These are phyloP conservation scores for Ceratocystis destructans DNA, from an alignment of 2,329 filamentous ascomycete genomes.

Conservation along the genomic window DNA sequence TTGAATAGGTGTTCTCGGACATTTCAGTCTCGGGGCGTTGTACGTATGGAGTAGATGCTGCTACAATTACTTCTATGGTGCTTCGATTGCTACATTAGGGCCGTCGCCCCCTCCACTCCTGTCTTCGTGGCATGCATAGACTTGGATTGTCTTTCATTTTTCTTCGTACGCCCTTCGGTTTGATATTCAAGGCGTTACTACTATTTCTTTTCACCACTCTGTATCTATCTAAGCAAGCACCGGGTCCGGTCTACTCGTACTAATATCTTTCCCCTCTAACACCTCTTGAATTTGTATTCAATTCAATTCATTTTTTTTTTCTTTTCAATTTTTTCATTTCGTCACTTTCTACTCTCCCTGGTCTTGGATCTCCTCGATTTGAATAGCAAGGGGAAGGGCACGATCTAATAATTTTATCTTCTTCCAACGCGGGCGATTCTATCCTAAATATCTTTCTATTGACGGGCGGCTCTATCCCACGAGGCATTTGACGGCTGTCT, in stretches of 20 bases:
- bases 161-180: neutral
- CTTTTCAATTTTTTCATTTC: neutral
- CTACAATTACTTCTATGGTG: neutral
- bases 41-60: neutral
- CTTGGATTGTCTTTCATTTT: conserved; percentile 5
- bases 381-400: neutral
- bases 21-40: neutral
- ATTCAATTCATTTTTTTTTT: neutral
- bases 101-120: neutral
- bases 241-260: neutral
- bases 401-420: too few species aligned
- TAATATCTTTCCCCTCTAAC: neutral
- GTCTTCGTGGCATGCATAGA: neutral
- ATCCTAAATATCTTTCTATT: too few species aligned
- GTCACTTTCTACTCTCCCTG: neutral
- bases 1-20: conserved; percentile 6
- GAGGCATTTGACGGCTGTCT: too few species aligned
- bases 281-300: neutral
- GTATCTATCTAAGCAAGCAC: neutral
- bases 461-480: too few species aligned
- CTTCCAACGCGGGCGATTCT: too few species aligned
- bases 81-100: conserved; percentile 5
- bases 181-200: neutral
- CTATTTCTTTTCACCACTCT: neutral
- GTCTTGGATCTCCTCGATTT: neutral